These are phyloP conservation scores for Gossypioides kirkii DNA, from an alignment of 345 rosid species.

Conservation along the genomic window DNA sequence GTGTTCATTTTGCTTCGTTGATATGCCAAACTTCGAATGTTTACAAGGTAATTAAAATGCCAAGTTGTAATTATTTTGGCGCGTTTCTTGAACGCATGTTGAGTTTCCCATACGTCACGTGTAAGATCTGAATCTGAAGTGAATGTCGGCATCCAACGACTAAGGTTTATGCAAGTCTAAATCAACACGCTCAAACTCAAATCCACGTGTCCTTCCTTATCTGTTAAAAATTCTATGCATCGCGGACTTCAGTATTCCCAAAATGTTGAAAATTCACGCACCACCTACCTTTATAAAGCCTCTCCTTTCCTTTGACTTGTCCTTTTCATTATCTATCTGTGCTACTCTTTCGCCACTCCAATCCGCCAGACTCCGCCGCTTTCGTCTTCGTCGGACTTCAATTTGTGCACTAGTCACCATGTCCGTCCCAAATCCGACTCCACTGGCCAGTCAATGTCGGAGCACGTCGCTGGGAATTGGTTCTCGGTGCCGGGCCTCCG, in stretches of 20 bases:
- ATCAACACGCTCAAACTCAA: background rate
- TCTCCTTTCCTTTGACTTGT: slow-evolving; percentile 8
- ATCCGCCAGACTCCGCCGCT: background rate
- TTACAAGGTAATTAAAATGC: background rate
- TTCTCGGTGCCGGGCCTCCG: slow-evolving; percentile 78
- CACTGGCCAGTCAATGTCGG: slow-evolving; percentile 22
- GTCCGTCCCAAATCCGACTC: slow-evolving; percentile 21
- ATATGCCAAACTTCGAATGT: background rate
- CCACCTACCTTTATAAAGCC: slow-evolving; percentile 23
- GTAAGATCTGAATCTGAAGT: background rate
- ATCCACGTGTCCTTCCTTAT: background rate
- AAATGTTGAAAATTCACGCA: slow-evolving; percentile 35
- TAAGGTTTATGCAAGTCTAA: background rate
- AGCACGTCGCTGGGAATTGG: slow-evolving; percentile 60
- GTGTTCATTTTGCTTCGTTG: slow-evolving; percentile 19
- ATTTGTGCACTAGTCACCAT: slow-evolving; percentile 25
- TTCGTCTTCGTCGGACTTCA: slow-evolving; percentile 21
- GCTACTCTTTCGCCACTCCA: background rate
- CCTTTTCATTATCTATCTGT: slow-evolving; percentile 11
- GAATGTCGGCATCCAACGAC: slow-evolving; percentile 2
- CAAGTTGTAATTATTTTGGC: background rate
- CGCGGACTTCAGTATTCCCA: background rate
- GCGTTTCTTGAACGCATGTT: background rate
- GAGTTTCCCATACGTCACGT: background rate
- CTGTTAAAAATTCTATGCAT: slow-evolving; percentile 1